A percentile compares a stretch with the other conserved stretches of the same genome.
phyloP scores from a whole-genome alignment of 2,329 filamentous ascomycete species.

The Bisporella sp. region DNA sequence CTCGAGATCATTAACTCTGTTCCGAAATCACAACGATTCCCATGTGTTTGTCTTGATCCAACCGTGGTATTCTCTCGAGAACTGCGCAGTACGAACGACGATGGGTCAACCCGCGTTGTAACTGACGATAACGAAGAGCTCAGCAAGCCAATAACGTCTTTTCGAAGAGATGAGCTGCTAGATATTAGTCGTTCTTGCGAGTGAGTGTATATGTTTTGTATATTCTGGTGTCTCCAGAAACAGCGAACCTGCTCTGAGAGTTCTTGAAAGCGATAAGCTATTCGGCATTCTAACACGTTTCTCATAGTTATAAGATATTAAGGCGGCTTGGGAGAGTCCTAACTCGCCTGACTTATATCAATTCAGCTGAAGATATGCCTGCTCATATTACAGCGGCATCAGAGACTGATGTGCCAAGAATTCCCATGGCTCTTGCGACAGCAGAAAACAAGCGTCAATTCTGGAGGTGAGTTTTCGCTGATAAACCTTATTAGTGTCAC shows the following conservation, averaged over 20 bases:
- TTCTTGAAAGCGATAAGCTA: too few species aligned
- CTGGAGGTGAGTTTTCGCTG: constrained; percentile 4
- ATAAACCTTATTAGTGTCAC: too few species aligned
- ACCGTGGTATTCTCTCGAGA: constrained; percentile 8
- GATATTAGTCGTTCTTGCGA: constrained; percentile 17
- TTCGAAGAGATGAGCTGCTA: constrained; percentile 13
- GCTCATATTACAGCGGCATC: constrained; percentile 9
- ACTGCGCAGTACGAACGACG: background rate
- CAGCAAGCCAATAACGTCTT: constrained; percentile 7
- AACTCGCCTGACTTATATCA: constrained; percentile 14
- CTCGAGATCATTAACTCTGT: constrained; percentile 11
- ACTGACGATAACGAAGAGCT: background rate
- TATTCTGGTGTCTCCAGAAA: too few species aligned
- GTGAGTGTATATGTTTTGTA: too few species aligned
- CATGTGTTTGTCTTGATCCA: constrained; percentile 16
- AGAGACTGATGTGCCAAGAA: constrained; percentile 7
- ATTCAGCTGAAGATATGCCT: constrained; percentile 11
- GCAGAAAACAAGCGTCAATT: constrained; percentile 9
- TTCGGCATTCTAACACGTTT: too few species aligned
- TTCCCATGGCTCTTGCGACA: constrained; percentile 13
- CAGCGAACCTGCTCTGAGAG: too few species aligned
- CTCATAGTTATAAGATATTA: constrained; percentile 8
- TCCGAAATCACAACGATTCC: constrained; percentile 6
- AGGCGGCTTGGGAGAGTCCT: constrained; percentile 13
- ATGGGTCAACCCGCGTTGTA: constrained; percentile 3